These are phyloP conservation scores for Axilococcus clingmanii DNA, from an alignment of 139 green algal genomes.

Conservation along the genomic window DNA sequence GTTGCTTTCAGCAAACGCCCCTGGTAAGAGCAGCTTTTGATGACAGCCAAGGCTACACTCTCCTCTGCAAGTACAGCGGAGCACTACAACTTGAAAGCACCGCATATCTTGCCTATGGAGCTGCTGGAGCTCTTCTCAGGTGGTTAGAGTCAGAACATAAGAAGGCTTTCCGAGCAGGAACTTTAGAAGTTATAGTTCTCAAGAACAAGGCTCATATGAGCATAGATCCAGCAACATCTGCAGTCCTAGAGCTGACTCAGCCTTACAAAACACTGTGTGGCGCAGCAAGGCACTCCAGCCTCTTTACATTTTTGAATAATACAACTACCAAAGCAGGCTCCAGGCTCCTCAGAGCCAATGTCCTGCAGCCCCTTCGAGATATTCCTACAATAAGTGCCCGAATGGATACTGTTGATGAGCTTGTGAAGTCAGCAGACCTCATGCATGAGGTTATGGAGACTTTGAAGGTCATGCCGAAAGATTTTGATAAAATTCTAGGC, in stretches of 20 bases:
- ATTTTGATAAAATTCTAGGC: conserved; percentile 52
- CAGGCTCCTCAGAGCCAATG: conserved; percentile 60
- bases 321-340: conserved; percentile 42
- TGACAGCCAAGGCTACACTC: too few relatives aligned
- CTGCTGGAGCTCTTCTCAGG: conserved; percentile 49
- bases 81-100: too few relatives aligned
- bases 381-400: conserved; percentile 56
- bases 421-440: conserved; percentile 21
- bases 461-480: conserved; percentile 30
- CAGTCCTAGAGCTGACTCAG: conserved; percentile 43
- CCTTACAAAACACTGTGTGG: conserved; percentile 6
- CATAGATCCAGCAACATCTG: conserved; percentile 39
- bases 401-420: conserved; percentile 39
- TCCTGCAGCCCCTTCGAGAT: conserved; percentile 80
- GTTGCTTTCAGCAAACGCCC: conserved; percentile 10
- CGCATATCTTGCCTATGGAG: conserved; percentile 56
- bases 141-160: conserved; percentile 27
- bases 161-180: conserved; percentile 10
- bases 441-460: conserved; percentile 8
- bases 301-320: conserved; percentile 41
- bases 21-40: conserved; percentile 24
- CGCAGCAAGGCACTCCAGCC: neutral
- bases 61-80: too few relatives aligned
- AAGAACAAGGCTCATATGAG: conserved; percentile 36
- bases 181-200: conserved; percentile 17